Conservation (phyloP, 805 yeast genomes). For the Candida verbasci region DNA sequence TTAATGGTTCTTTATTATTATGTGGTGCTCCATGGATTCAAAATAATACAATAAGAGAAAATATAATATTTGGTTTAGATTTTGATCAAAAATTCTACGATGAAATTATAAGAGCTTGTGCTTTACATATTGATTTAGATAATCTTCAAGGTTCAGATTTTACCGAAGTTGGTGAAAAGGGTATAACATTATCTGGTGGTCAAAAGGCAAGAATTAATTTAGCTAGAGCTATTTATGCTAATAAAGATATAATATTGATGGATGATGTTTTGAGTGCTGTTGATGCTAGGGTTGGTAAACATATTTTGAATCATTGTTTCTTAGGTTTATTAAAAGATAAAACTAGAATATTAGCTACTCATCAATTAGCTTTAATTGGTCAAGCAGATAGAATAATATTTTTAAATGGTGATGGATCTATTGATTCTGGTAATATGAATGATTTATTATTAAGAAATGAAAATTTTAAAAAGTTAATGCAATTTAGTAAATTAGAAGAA, state of each 20-base stretch:
- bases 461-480: constrained; percentile 36
- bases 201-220: constrained; percentile 79
- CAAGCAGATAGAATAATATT: constrained; percentile 68
- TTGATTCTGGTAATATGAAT: constrained; percentile 56
- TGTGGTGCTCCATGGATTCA: constrained; percentile 81
- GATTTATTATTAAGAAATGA: constrained; percentile 43
- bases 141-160: constrained; percentile 69
- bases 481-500: constrained; percentile 19
- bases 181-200: constrained; percentile 84
- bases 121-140: constrained; percentile 59
- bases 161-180: constrained; percentile 83
- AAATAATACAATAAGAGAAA: constrained; percentile 72
- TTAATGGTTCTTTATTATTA: constrained; percentile 50
- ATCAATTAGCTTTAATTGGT: constrained; percentile 68
- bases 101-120: constrained; percentile 58
- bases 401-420: constrained; percentile 58
- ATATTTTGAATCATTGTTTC: constrained; percentile 67
- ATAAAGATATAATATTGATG: constrained; percentile 60
- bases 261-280: constrained; percentile 85
- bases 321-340: constrained; percentile 50
- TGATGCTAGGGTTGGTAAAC: constrained; percentile 82
- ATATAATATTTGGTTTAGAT: constrained; percentile 63
- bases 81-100: constrained; percentile 50
- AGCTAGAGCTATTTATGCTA: constrained; percentile 75
- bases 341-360: constrained; percentile 80